Base-by-base conservation (phyloP, 805 yeast genomes). In the Blastobotrys terrestris region DNA sequence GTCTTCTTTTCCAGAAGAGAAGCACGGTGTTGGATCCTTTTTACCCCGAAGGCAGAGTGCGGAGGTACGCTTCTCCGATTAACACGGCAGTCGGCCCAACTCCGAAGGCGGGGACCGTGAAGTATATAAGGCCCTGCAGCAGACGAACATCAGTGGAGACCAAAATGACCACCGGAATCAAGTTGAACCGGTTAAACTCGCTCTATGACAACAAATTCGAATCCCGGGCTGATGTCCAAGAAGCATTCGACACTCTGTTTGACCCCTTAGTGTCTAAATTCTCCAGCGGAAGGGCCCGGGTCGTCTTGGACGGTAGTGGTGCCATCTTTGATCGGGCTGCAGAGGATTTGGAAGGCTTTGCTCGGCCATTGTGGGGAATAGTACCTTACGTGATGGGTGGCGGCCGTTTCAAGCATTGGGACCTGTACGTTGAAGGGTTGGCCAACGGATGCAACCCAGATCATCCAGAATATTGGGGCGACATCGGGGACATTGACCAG, bases 361-460 rank as follows among this genome's bases (percentile, higher is more conserved):
- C 67, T 3, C 52, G 71, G 21, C 64, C 67, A 0, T 50, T 67
- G 51, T 67, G 68, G 69, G 70, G 69, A 15, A 53, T 65, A 26
- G 69, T 63, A 2, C 66, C 70, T 2, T 56, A 53, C 26, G 63
- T 46, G 20, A 50, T 52, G 3, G 67, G 68, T 4, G 61, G 61
- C 3, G 53, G 53, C 3, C 39, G 55, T 19, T 63, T 63, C 55
- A 56, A 60, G 15, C 57, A 66, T 43, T 57, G 63, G 63, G 65
- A 55, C 18, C 42, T 60, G 40, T 66, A 53, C 54, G 54, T 58
- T 8, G 54, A 47, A 31, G 71, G 70, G 1, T 49, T 67, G 8
- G 57, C 58, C 18, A 60, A 59, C 52, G 70, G 71, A 2, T 57
- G 63, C 15, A 58, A 67, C 49, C 68, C 68, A 3, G 52, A 58